Conservation (phyloP, 495 filamentous ascomycete species). For the Neurospora hispaniola region DNA sequence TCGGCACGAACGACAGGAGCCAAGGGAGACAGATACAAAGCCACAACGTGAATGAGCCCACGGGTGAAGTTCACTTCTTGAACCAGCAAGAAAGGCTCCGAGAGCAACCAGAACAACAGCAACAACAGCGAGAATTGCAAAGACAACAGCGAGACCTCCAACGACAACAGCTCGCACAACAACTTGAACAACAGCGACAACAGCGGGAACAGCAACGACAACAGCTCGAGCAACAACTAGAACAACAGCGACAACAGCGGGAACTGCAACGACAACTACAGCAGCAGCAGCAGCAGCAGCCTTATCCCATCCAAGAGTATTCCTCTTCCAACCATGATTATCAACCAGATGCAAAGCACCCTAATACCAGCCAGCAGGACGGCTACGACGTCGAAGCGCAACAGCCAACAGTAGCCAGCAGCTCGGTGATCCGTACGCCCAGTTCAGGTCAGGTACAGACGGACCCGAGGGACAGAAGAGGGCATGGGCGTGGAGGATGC, state of each 20-base stretch:
- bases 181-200: not conserved
- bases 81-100: not conserved
- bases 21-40: too few relatives aligned
- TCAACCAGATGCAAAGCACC: not conserved
- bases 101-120: not conserved
- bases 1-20: not conserved
- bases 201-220: not conserved
- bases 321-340: not conserved
- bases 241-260: not conserved
- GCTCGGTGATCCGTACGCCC: not conserved
- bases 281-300: not conserved
- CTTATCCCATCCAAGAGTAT: not conserved
- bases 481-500: not conserved
- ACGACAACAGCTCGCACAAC: not conserved
- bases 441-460: not conserved
- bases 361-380: not conserved
- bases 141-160: not conserved
- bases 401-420: not conserved
- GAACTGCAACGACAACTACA: not conserved
- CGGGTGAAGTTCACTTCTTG: not conserved
- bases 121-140: not conserved
- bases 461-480: not conserved
- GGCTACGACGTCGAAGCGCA: not conserved
- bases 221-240: not conserved
- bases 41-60: not conserved